Base-by-base conservation (phyloP, 2,329 filamentous ascomycete genomes). In the Pseudophaeomoniella oleicola region DNA sequence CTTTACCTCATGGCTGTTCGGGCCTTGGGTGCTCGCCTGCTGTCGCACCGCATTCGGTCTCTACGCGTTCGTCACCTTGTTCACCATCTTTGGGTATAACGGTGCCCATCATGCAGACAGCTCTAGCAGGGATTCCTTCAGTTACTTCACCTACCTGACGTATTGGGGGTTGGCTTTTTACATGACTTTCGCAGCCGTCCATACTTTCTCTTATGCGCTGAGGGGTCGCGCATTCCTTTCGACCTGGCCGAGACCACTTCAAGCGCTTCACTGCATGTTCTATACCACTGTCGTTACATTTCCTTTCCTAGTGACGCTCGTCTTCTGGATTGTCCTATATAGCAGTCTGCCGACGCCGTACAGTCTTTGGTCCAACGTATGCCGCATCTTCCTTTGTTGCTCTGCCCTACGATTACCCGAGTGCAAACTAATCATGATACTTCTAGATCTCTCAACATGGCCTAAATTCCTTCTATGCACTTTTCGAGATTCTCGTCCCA, bases 81-180 rank as follows among this genome's bases (percentile, higher is more conserved):
- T 90, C 60, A 73, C 78, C 63, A 71, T 73, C 51, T 73, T 86
- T 52, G 75, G 65, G 42, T 82, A 71, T 66, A 60, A 72, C 41
- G 75, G 75, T 50, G 59, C 64, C n/a, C 66, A 72, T 52, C 53
- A 56, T 19, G 43, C 67, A 34, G 68, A 66, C 51, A 44, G 51
- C 19, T 51, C 49, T 1, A 69, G 72, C 16, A 60, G 64, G 36
- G 57, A 64, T 32, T 69, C 68, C 32, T 90, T 92, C 63, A 83
- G 77, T 48, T 92, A 75, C 66, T 92, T 93, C 63, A 92, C 85
- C 17, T 66, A 77, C 50, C 63, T 90, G 40, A 83, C 80, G 6
- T 90, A 79, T 66, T 90, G 81, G 81, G 82, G 82, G 2, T 60
- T 88, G 22, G 76, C 72, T 16, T 88, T 87, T 60, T 93, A 92